Percentiles rank a stretch among this genome's conserved stretches.
Conservation (phyloP, 345 rosid species). For the Draba incana region DNA sequence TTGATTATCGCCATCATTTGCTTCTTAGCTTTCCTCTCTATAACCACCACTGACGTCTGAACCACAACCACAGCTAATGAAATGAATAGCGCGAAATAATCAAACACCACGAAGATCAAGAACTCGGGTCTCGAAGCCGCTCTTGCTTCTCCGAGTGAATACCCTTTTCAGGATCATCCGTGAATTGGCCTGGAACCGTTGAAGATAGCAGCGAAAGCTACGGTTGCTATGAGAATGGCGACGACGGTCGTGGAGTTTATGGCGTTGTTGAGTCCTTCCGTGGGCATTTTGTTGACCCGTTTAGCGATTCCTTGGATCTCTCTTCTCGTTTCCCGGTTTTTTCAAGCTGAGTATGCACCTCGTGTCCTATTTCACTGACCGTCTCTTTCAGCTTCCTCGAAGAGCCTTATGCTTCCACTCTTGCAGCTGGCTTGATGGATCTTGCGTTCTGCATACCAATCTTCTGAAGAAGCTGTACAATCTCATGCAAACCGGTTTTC, state of each 20-base stretch:
- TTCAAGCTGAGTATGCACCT: conserved; percentile 78
- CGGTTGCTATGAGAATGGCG: conserved; percentile 90
- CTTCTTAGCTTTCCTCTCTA: conserved; percentile 78
- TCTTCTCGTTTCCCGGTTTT: conserved; percentile 72
- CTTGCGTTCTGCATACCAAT: conserved; percentile 60
- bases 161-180: conserved; percentile 43
- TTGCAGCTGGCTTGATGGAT: conserved; percentile 51
- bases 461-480: conserved; percentile 54
- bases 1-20: conserved; percentile 89
- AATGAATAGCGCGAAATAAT: conserved; percentile 86
- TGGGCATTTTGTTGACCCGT: conserved; percentile 73
- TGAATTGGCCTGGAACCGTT: conserved; percentile 82
- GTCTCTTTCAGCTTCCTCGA: conserved; percentile 71
- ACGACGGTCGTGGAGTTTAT: conserved; percentile 88
- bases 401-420: conserved; percentile 43
- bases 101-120: conserved; percentile 68
- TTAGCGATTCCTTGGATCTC: conserved; percentile 80
- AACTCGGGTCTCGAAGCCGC: conserved; percentile 64
- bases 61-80: conserved; percentile 94
- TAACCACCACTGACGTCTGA: conserved; percentile 86
- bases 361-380: conserved; percentile 87
- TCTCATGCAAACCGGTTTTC: conserved; percentile 52
- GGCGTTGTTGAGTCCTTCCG: conserved; percentile 91
- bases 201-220: conserved; percentile 95
- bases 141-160: conserved; percentile 67